Evolutionary conservation across 2,329 filamentous ascomycete genomes (phyloP).

Genomic region (Ophiosphaerella korrae): DNA sequence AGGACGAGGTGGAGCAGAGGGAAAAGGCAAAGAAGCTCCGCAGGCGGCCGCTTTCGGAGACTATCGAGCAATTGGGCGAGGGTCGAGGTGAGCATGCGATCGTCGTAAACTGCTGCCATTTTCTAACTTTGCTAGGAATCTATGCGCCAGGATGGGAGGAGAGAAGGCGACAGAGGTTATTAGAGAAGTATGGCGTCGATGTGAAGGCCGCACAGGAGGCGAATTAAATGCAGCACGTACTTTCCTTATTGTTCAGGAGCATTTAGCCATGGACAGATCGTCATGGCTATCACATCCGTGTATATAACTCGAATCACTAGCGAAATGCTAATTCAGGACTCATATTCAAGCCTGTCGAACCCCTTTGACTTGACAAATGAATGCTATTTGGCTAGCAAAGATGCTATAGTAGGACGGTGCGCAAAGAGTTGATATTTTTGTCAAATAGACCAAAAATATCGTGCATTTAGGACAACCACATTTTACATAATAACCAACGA

Average conservation of each 20-base stretch:
- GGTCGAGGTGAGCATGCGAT: conserved; percentile 69
- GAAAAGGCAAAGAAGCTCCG: conserved; percentile 74
- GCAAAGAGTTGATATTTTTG: too few relatives aligned
- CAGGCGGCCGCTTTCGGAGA: conserved; percentile 77
- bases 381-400: too few relatives aligned
- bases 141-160: conserved; percentile 82
- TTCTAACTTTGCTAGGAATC: conserved; percentile 65
- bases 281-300: conserved; percentile 11
- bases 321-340: conserved; percentile 3
- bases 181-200: conserved; percentile 87
- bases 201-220: conserved; percentile 53
- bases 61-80: conserved; percentile 80
- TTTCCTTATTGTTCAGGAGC: conserved; percentile 31
- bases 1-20: conserved; percentile 77
- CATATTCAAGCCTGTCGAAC: too few relatives aligned
- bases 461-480: too few relatives aligned
- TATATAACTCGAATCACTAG: conserved; percentile 19
- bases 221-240: conserved; percentile 13
- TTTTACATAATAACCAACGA: too few relatives aligned
- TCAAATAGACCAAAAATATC: too few relatives aligned
- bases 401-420: too few relatives aligned
- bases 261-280: conserved; percentile 6
- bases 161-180: conserved; percentile 77
- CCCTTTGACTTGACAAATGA: too few relatives aligned
- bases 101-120: conserved; percentile 1